Base-by-base conservation (phyloP, 2,329 filamentous ascomycete genomes). In the Escovopsis sp. region DNA sequence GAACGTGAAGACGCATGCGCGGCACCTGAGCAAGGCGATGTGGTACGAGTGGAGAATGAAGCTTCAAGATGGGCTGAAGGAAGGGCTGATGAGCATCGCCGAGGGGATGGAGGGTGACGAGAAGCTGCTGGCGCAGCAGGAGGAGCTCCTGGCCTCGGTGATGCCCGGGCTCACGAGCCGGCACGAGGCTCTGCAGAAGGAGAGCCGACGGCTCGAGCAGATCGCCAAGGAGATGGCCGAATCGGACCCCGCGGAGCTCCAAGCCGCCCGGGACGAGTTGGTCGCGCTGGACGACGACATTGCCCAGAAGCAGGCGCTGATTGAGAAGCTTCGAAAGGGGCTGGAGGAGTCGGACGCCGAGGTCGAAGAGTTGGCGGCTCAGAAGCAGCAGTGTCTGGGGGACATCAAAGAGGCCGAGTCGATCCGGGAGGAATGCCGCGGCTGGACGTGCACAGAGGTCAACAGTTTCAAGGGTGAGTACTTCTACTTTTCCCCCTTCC, bases 11-110 rank as follows among this genome's bases (percentile, higher is more conserved):
- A 88, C 86, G 0, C 84, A 94, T 59, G 86, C 89, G 12, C 77
- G 91, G 26, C 71, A 95, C 12, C 69, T 88, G 41, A 95, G 89
- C 65, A 95, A 95, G 58, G 86, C 85, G 44, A 88, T 91, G 68
- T 98, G 91, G 91, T 98, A 98, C 59, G 83, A 89, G 55, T 98
- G 91, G 91, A 81, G 91, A 35, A 89, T 85, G 71, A 89, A 91
- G 54, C 72, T 96, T 23, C 79, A 87, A 43, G 64, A 80, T 48
- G 83, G 85, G 15, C 71, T 98, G 33, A 87, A 83, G 56, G 80
- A 86, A 51, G 88, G 85, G 4, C 73, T 96, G 3, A 61, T 83
- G 43, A 78, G 75, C 47, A 91, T 88, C 44, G 69, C 76, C 1
- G 75, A 83, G 44, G 85, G 81, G 18, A 85, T 98, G 76, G 73